Evolutionary conservation across 2,329 filamentous ascomycete genomes (phyloP), one percentile per base, ranked within the genome.

Genomic region (Trichoderma arundinaceum): DNA sequence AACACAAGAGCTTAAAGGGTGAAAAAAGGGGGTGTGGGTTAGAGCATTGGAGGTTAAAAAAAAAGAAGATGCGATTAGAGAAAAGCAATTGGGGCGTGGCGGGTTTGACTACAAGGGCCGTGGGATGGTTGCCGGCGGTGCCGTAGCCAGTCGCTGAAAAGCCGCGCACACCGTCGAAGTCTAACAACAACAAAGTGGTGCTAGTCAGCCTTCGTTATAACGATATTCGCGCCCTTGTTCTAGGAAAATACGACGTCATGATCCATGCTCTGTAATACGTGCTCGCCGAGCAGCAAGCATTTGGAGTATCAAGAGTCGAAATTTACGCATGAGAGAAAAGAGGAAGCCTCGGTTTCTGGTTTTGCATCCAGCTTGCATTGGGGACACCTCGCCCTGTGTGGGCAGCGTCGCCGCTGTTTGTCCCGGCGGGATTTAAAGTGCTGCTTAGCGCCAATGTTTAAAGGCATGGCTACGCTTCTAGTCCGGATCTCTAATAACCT

Each of bases 41-140:
- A 44, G 28, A 54, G 41, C 49, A 54, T 44, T 46, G 39, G 38
- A 53, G 39, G 7, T 3, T n/a, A 38, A 60, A 39, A 19, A 28
- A 28, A n/a, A 17, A 60, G 39, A 35, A 53, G 43, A 54, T 54
- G 59, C 28, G 59, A 53, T 54, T 54, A 22, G n/a, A 44, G 49
- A 38, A 35, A 32, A 46, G 49, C 49, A 46, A 38, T 44, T 54
- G 59, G 49, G 48, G 58, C 57, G 33, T 28, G 44, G 44, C 44
- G 44, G 57, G 44, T 51, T 51, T 38, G 35, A 28, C 59, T 28
- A 32, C 59, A 53, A 53, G 59, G 59, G 39, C 59, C 49, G 49
- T 8, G 39, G 41, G 32, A 63, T 41, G 39, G 33, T 52, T 60
- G 57, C 59, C 49, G 59, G 28, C 32, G 48, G 39, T 54, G 59